A percentile compares a stretch with the other conserved stretches of the same genome.
phyloP scores from a whole-genome alignment of 2,329 filamentous ascomycete species.

The Tolypocladium guangdongense region DNA sequence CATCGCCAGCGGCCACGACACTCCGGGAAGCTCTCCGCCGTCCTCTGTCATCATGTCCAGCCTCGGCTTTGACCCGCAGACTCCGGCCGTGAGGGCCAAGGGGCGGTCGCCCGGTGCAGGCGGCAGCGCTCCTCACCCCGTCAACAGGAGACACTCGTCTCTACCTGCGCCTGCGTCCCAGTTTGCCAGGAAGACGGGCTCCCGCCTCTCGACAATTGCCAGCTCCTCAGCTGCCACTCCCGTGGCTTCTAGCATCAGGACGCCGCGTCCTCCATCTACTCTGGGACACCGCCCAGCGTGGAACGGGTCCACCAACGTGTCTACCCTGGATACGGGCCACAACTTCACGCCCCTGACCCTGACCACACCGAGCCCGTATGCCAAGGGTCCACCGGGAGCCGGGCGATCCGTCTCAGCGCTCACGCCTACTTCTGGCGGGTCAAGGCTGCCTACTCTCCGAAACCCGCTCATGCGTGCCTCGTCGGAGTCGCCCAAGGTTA shows the following conservation, averaged over 20 bases:
- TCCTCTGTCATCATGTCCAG: conserved; percentile 51
- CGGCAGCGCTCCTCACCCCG: conserved; percentile 34
- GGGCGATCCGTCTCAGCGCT: conserved; percentile 31
- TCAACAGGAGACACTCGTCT: conserved; percentile 34
- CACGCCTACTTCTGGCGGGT: conserved; percentile 28
- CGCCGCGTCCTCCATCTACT: conserved; percentile 34
- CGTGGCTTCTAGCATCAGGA: conserved; percentile 20
- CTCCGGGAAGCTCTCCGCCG: conserved; percentile 56
- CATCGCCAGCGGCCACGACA: conserved; percentile 57
- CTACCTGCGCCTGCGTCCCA: conserved; percentile 33
- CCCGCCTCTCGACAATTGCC: conserved; percentile 35
- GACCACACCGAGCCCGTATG: conserved; percentile 48
- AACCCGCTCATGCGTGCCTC: conserved; percentile 34
- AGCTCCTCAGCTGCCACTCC: conserved; percentile 40
- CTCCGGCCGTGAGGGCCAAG: conserved; percentile 32
- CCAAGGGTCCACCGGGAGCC: conserved; percentile 31
- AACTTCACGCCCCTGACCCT: conserved; percentile 53
- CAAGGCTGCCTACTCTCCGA: conserved; percentile 38
- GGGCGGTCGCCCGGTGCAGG: conserved; percentile 36
- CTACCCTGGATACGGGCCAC: conserved; percentile 51
- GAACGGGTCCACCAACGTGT: conserved; percentile 53
- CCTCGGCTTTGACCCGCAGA: conserved; percentile 37
- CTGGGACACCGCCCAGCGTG: conserved; percentile 55
- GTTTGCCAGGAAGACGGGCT: conserved; percentile 28
- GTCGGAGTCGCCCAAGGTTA: conserved; percentile 36